Evolutionary conservation across 768 basidiomycete genomes (phyloP).

Genomic region (Jaapia argillacea): DNA sequence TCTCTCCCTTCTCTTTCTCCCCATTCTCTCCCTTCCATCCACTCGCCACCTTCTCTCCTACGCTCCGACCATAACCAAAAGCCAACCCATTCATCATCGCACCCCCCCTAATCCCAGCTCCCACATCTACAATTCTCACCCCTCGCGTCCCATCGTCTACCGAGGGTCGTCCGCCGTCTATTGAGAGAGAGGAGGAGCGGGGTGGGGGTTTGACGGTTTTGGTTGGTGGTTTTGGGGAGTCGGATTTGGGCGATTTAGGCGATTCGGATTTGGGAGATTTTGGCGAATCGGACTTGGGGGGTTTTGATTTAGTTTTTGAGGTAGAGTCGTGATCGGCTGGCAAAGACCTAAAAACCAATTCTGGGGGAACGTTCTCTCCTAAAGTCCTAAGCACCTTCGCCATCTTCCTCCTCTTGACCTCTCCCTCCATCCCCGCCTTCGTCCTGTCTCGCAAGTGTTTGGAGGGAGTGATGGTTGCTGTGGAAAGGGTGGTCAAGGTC

Average conservation of each 20-base stretch:
- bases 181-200: too few relatives aligned
- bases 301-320: too few relatives aligned
- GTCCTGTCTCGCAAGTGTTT: too few relatives aligned
- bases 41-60: conserved; percentile 2
- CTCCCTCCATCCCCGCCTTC: too few relatives aligned
- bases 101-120: background rate
- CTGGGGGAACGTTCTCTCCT: conserved; percentile 15
- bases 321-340: background rate
- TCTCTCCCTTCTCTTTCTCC: conserved; percentile 4
- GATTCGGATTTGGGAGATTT: background rate
- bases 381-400: conserved; percentile 12
- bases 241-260: too few relatives aligned
- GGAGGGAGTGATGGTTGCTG: background rate
- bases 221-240: too few relatives aligned
- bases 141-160: too few relatives aligned
- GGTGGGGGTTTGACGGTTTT: too few relatives aligned
- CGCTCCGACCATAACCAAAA: background rate
- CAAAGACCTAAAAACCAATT: conserved; percentile 9
- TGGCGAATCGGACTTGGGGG: too few relatives aligned
- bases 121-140: too few relatives aligned
- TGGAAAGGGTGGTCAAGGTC: background rate
- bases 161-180: too few relatives aligned
- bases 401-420: conserved; percentile 10
- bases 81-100: background rate
- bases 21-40: conserved; percentile 7